Evolutionary conservation across 495 filamentous ascomycete genomes (phyloP).

Genomic region (Beverwykella pulmonaria): DNA sequence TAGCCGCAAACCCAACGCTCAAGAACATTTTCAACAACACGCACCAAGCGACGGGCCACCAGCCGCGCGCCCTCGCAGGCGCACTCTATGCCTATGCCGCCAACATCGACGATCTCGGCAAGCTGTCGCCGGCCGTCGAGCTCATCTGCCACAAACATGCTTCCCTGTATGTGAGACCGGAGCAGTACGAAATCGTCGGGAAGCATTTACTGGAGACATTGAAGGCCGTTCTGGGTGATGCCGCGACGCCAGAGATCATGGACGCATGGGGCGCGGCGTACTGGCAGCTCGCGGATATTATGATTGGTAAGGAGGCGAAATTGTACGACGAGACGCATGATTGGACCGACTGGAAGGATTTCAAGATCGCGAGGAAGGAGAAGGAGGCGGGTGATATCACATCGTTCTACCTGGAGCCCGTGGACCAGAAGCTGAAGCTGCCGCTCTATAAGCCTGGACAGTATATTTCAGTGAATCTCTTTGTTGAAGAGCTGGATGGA

Average conservation of each 20-base stretch:
- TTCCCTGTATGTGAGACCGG: conserved; percentile 67
- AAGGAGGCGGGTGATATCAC: conserved; percentile 66
- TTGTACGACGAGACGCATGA: conserved; percentile 59
- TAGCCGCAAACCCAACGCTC: conserved; percentile 62
- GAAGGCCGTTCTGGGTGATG: conserved; percentile 65
- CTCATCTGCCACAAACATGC: conserved; percentile 77
- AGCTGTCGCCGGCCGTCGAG: conserved; percentile 64
- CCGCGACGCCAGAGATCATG: conserved; percentile 65
- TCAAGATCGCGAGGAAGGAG: conserved; percentile 65
- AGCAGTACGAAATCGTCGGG: conserved; percentile 70
- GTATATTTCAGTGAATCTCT: conserved; percentile 65
- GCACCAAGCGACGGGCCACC: conserved; percentile 66
- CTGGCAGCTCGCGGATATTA: conserved; percentile 68
- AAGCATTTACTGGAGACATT: conserved; percentile 69
- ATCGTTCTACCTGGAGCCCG: conserved; percentile 70
- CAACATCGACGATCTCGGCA: conserved; percentile 69
- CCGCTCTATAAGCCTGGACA: conserved; percentile 68
- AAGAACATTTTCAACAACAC: conserved; percentile 68
- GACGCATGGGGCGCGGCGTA: conserved; percentile 75
- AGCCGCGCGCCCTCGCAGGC: conserved; percentile 65
- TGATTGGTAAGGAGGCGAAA: conserved; percentile 65
- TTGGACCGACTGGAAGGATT: conserved; percentile 69
- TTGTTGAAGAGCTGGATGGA: conserved; percentile 56
- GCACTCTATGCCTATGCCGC: conserved; percentile 71
- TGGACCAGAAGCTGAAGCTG: conserved; percentile 59